Conservation (phyloP, 2,329 filamentous ascomycete genomes). For the Magnaporthiopsis incrustans region DNA sequence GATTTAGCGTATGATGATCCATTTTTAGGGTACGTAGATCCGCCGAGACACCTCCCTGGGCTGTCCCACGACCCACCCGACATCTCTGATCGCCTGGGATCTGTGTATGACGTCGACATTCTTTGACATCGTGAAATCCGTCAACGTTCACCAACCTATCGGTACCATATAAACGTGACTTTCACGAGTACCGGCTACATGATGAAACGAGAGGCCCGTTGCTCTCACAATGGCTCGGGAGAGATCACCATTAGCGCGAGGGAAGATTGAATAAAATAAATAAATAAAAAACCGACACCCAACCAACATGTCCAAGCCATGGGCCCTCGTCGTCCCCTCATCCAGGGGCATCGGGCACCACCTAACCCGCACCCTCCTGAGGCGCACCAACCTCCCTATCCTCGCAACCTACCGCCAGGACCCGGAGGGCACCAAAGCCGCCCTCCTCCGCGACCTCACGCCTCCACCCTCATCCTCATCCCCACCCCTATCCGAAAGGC, state of each 20-base stretch:
- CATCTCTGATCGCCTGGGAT: neutral
- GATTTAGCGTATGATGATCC: neutral
- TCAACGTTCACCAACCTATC: too few relatives aligned
- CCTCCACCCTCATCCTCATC: conserved; percentile 19
- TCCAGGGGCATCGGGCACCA: conserved; percentile 41
- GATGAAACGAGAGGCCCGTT: too few relatives aligned
- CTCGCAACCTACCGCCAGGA: conserved; percentile 35
- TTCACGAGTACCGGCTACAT: too few relatives aligned
- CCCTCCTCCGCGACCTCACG: conserved; percentile 20
- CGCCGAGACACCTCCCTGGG: too few relatives aligned
- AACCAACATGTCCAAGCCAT: conserved; percentile 35
- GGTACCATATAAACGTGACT: too few relatives aligned
- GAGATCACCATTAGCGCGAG: too few relatives aligned
- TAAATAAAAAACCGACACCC: neutral
- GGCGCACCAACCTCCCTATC: conserved; percentile 38
- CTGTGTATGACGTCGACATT: neutral
- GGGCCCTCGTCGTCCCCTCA: conserved; percentile 40
- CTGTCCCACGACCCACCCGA: too few relatives aligned
- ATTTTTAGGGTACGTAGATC: neutral
- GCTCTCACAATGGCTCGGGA: too few relatives aligned
- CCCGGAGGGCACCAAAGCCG: conserved; percentile 25
- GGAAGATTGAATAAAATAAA: neutral
- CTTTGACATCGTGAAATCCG: neutral
- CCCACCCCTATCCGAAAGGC: conserved; percentile 20
- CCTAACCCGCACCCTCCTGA: conserved; percentile 40